Evolutionary conservation across 176 grass and related monocot species (phyloP).

Genomic region (Zea luxurians): DNA sequence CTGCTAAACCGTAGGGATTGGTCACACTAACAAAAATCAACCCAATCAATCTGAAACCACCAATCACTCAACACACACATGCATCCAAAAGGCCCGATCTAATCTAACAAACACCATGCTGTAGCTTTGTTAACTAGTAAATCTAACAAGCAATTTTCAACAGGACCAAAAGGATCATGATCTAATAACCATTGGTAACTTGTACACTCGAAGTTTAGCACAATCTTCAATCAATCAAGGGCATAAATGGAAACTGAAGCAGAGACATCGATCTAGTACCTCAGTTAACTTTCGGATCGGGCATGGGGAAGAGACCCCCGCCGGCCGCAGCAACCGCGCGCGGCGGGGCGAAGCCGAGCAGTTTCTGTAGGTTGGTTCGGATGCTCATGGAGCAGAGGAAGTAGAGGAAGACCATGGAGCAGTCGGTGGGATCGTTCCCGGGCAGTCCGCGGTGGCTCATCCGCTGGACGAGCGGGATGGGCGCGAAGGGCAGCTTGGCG

Average conservation of each 20-base stretch:
- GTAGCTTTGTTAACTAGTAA: slow-evolving; percentile 2
- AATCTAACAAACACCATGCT: background rate
- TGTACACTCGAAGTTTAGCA: background rate
- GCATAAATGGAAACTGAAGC: background rate
- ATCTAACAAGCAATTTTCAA: slow-evolving; percentile 24
- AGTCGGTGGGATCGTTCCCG: slow-evolving; percentile 22
- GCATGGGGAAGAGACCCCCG: slow-evolving; percentile 77
- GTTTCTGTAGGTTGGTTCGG: slow-evolving; percentile 95
- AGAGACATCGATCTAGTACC: slow-evolving; percentile 30
- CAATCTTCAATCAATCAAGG: background rate
- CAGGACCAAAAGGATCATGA: slow-evolving; percentile 5
- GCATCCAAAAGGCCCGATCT: background rate
- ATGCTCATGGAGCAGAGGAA: slow-evolving; percentile 99
- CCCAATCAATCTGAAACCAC: background rate
- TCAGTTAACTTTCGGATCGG: slow-evolving; percentile 87
- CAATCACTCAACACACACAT: background rate
- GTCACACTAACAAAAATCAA: background rate
- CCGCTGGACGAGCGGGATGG: slow-evolving; percentile 74
- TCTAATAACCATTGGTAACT: background rate
- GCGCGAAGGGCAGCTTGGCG: slow-evolving; percentile 82
- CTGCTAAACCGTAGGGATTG: background rate
- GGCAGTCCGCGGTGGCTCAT: slow-evolving; percentile 96
- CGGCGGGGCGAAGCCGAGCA: slow-evolving; percentile 81
- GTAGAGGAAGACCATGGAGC: slow-evolving; percentile 99
- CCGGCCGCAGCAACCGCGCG: slow-evolving; percentile 63